phyloP scores from a whole-genome alignment of 2,329 filamentous ascomycete genomes.

The Arthroderma sp. region DNA sequence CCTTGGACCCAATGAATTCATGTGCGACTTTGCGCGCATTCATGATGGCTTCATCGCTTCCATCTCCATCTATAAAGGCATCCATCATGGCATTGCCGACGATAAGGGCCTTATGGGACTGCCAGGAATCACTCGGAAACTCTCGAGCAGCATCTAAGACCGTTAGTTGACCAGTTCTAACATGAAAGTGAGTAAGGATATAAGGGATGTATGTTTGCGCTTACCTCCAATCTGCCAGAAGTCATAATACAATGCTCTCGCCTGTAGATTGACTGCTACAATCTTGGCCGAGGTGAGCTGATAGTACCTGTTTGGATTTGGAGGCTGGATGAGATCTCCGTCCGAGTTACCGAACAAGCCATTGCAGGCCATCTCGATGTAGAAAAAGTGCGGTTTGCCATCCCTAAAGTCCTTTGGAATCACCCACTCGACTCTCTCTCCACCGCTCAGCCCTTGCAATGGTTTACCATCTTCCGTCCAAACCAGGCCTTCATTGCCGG shows the following conservation, averaged over 20 bases:
- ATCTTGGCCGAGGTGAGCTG: slow-evolving; percentile 67
- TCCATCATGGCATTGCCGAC: slow-evolving; percentile 84
- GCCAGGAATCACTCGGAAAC: slow-evolving; percentile 76
- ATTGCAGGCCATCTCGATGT: slow-evolving; percentile 98
- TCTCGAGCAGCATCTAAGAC: slow-evolving; percentile 68
- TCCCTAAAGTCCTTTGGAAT: slow-evolving; percentile 70
- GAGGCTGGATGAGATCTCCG: slow-evolving; percentile 77
- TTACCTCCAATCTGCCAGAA: slow-evolving; percentile 74
- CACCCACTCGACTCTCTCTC: slow-evolving; percentile 84
- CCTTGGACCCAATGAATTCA: slow-evolving; percentile 66
- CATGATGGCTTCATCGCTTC: slow-evolving; percentile 59
- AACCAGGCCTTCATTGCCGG: slow-evolving; percentile 84
- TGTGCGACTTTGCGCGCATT: slow-evolving; percentile 72
- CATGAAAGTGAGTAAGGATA: no score
- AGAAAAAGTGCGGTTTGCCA: slow-evolving; percentile 76
- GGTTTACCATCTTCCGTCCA: slow-evolving; percentile 86
- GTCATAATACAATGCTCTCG: slow-evolving; percentile 72
- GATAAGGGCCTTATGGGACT: slow-evolving; percentile 74
- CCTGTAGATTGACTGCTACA: slow-evolving; percentile 75
- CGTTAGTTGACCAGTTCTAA: slow-evolving; percentile 2
- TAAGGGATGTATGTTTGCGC: no score
- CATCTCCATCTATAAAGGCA: slow-evolving; percentile 67
- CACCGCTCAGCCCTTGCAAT: slow-evolving; percentile 82
- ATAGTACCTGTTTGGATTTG: slow-evolving; percentile 72
- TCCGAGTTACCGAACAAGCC: slow-evolving; percentile 93